Conservation (phyloP, 106 monocot species). For the Narthecium ossifragum region DNA sequence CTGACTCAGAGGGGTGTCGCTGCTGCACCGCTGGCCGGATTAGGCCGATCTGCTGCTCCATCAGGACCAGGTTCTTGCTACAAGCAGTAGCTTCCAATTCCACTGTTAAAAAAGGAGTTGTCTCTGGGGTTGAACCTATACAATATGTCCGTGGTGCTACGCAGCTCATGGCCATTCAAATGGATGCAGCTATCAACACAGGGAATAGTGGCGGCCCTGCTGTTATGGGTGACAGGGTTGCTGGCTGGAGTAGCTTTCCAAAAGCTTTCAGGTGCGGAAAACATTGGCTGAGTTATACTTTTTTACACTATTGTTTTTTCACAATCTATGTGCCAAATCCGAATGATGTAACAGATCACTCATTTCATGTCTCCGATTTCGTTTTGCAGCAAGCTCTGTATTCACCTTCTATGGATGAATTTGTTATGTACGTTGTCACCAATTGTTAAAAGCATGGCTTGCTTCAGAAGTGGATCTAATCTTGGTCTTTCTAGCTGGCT, state of each 20-base stretch:
- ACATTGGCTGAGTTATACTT: constrained; percentile 83
- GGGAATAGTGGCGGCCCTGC: constrained; percentile 99
- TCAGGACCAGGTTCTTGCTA: constrained; percentile 63
- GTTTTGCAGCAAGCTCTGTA: no score
- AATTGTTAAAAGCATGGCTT: no score
- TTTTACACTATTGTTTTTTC: no score
- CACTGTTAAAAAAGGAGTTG: no score
- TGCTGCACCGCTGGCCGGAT: constrained; percentile 60
- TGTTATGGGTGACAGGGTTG: constrained; percentile 95
- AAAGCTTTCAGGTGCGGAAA: constrained; percentile 97
- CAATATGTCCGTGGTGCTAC: constrained; percentile 98
- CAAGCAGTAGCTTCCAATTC: no score
- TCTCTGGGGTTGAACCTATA: constrained; percentile 95
- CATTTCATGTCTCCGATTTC: no score
- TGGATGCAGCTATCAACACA: constrained; percentile 98
- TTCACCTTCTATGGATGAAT: no score
- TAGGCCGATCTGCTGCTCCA: constrained; percentile 50
- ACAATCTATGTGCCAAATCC: constrained; percentile 82
- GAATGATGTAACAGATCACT: constrained; percentile 89
- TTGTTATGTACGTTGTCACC: no score
- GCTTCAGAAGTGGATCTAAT: no score
- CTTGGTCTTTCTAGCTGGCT: no score
- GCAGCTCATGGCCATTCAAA: constrained; percentile 99
- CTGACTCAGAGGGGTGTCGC: constrained; percentile 84
- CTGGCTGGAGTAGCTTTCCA: constrained; percentile 99